Evolutionary conservation across 2,329 filamentous ascomycete genomes (phyloP), one percentile per base, ranked within the genome.

Genomic region (Chrysoporthe cubensis): DNA sequence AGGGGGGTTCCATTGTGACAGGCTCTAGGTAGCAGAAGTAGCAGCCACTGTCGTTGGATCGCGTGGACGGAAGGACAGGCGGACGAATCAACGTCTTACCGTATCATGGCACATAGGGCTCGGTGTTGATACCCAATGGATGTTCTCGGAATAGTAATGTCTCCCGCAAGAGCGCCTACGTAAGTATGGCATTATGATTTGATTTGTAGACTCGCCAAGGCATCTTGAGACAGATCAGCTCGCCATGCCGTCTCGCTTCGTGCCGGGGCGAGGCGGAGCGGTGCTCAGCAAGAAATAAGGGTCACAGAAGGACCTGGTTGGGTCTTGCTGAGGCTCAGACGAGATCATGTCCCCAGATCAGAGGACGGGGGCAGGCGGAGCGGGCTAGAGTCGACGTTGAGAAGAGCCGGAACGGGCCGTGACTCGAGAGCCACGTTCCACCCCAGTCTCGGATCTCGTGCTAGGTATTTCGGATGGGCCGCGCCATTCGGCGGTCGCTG

Each of bases 91-190:
- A 57, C 54, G 14, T 40, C 16, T 3, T 59, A 34, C 43, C 52
- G 56, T 50, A 13, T 43, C 43, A 58, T 44, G n/a, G 62, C 14
- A 65, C 34, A 32, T 59, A 65, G 56, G 50, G 26, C 26, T 54
- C n/a, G 37, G n/a, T 42, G 56, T 42, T 32, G 63, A 65, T 60
- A 65, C 56, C 63, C 63, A 50, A 52, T 57, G 21, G 26, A 46
- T 44, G 62, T 7, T 44, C 40, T 65, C 60, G 9, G 34, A 40
- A 11, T 3, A 16, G 16, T 57, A 40, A 7, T 40, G 37, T 40
- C 37, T 40, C 37, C 37, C 4, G 6, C 6, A 40, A 40, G 37
- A 40, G 37, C 9, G 34, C 7, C 16, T 40, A n/a, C 11, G 4
- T 4, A 40, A n/a, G 54, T 4, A 40, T 40, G 54, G 14, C 8